Evolutionary conservation across 2,329 filamentous ascomycete species (phyloP).

Genomic region (Fusarium sp.): DNA sequence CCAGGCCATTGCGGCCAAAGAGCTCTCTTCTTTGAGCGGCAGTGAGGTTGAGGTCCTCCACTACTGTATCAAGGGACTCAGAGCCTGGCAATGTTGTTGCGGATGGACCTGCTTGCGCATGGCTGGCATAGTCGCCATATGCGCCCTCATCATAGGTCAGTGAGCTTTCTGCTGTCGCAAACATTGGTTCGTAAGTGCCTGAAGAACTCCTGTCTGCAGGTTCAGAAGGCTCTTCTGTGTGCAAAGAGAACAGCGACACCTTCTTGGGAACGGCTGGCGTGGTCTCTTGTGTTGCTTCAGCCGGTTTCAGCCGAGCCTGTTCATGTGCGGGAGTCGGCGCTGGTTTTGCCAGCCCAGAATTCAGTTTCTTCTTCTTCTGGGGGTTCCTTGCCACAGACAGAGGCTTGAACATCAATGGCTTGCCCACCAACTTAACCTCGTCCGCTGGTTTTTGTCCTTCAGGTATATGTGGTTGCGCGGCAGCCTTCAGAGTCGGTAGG

Average conservation of each 20-base stretch:
- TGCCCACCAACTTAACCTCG: constrained; percentile 77
- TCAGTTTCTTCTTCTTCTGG: constrained; percentile 71
- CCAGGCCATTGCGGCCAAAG: constrained; percentile 74
- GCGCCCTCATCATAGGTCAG: constrained; percentile 33
- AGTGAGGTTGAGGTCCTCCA: constrained; percentile 81
- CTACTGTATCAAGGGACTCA: constrained; percentile 76
- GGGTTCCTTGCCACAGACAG: constrained; percentile 83
- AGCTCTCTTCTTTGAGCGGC: constrained; percentile 82
- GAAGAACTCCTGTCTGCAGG: constrained; percentile 36
- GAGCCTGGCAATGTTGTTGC: constrained; percentile 43
- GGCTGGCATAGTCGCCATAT: constrained; percentile 47
- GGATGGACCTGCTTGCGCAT: constrained; percentile 47
- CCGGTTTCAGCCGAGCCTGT: constrained; percentile 22
- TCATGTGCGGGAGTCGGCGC: constrained; percentile 14
- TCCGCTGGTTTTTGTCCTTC: constrained; percentile 68
- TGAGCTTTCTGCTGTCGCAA: constrained; percentile 49
- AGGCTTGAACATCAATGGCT: constrained; percentile 88
- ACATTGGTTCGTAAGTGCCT: constrained; percentile 63
- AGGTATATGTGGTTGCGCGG: constrained; percentile 61
- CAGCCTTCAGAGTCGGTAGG: constrained; percentile 55
- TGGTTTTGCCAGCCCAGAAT: constrained; percentile 25
- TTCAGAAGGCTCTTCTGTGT: constrained; percentile 52
- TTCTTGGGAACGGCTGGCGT: constrained; percentile 56
- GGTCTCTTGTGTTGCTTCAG: constrained; percentile 26
- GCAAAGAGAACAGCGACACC: constrained; percentile 76